phyloP scores from a whole-genome alignment of 2,329 filamentous ascomycete genomes.

The Xylariaceae sp. region DNA sequence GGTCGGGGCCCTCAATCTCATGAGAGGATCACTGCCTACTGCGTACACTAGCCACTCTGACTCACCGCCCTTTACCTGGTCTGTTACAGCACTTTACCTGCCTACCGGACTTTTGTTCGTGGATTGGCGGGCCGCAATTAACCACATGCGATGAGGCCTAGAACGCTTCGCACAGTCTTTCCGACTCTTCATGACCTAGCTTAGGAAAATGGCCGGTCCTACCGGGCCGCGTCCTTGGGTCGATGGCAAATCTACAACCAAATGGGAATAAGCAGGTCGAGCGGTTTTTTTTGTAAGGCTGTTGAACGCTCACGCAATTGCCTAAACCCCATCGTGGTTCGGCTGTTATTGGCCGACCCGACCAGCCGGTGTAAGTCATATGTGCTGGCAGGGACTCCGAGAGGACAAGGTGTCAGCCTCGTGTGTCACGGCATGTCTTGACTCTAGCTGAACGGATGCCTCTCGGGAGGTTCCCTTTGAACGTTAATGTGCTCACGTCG shows the following conservation, averaged over 20 bases:
- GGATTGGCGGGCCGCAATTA: not conserved
- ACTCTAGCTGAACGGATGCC: not conserved
- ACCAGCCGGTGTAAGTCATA: constrained; percentile 4
- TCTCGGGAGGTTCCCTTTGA: not conserved
- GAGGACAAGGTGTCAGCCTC: constrained; percentile 7
- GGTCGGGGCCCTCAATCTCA: not conserved
- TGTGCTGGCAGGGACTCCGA: not conserved
- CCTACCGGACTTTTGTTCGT: not conserved
- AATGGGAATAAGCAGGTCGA: not conserved
- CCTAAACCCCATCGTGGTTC: not conserved
- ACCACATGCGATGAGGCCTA: not conserved
- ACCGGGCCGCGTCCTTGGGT: not conserved
- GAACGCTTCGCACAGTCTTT: not conserved
- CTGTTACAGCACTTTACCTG: not conserved
- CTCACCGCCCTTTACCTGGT: not conserved
- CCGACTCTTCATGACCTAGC: not conserved
- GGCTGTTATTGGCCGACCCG: not conserved
- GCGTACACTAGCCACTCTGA: not conserved
- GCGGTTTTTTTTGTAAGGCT: not conserved
- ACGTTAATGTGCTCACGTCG: not conserved
- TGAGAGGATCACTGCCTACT: not conserved
- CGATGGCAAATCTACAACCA: not conserved
- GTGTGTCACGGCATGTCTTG: constrained; percentile 11
- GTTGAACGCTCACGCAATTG: not conserved
- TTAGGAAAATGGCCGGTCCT: not conserved